phyloP scores from a whole-genome alignment of 345 rosid genomes.

The Gossypium arboreum region DNA sequence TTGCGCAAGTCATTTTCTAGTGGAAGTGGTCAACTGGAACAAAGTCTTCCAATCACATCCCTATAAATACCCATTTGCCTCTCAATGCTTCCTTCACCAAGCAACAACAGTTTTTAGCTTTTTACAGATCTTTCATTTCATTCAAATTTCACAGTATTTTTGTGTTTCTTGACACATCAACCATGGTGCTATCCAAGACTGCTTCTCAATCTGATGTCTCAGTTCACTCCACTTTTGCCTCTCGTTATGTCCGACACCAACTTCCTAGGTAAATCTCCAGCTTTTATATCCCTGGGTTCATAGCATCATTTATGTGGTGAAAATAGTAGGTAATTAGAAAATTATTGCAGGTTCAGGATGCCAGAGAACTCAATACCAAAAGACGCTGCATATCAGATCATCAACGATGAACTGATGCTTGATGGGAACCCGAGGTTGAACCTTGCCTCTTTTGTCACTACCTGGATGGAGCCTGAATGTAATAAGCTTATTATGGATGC shows the following conservation, averaged over 20 bases:
- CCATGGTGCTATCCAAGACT: slow-evolving; percentile 51
- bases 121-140: neutral
- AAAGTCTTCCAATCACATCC: neutral
- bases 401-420: slow-evolving; percentile 76
- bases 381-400: slow-evolving; percentile 93
- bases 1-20: neutral
- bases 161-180: neutral
- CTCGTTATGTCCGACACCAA: slow-evolving; percentile 61
- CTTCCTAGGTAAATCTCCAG: slow-evolving; percentile 41
- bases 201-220: slow-evolving; percentile 51
- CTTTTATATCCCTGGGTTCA: neutral
- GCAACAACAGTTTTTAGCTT: neutral
- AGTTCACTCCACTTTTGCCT: slow-evolving; percentile 63
- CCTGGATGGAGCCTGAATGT: slow-evolving; percentile 98
- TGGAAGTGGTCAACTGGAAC: neutral
- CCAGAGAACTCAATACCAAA: slow-evolving; percentile 85
- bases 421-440: slow-evolving; percentile 92
- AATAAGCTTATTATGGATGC: slow-evolving; percentile 88
- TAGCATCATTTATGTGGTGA: neutral
- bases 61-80: slow-evolving; percentile 11
- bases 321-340: neutral
- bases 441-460: slow-evolving; percentile 86
- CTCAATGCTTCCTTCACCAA: neutral
- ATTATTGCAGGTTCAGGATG: slow-evolving; percentile 54
- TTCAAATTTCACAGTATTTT: neutral